phyloP scores from a whole-genome alignment of 2,329 filamentous ascomycete genomes.

The Hypoxylon sp. region DNA sequence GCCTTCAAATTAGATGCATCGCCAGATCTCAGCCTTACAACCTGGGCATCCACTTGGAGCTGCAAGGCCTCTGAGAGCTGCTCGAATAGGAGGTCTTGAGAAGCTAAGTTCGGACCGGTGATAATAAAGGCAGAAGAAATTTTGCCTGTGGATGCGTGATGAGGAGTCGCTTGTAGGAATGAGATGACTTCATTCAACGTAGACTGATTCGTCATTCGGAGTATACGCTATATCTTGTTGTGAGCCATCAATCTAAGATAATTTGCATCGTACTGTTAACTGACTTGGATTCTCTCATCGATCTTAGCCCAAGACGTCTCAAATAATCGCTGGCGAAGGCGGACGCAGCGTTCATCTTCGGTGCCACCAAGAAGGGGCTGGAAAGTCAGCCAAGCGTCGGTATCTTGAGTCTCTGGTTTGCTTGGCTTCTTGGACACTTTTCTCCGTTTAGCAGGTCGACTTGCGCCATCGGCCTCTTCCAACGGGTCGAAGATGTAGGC shows the following conservation, averaged over 20 bases:
- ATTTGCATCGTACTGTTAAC: constrained; percentile 56
- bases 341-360: constrained; percentile 63
- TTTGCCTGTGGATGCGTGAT: constrained; percentile 56
- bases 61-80: constrained; percentile 73
- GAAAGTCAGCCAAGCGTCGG: constrained; percentile 54
- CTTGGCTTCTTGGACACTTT: constrained; percentile 61
- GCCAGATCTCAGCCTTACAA: constrained; percentile 76
- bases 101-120: constrained; percentile 82
- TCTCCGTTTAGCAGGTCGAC: constrained; percentile 68
- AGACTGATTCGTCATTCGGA: constrained; percentile 70
- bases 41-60: constrained; percentile 62
- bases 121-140: constrained; percentile 79
- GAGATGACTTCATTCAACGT: constrained; percentile 69
- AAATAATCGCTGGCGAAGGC: constrained; percentile 70
- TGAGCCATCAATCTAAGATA: constrained; percentile 13
- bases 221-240: constrained; percentile 59
- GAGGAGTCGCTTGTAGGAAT: constrained; percentile 62
- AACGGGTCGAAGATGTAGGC: constrained; percentile 73
- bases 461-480: constrained; percentile 49
- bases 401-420: constrained; percentile 34
- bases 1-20: constrained; percentile 82
- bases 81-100: constrained; percentile 79
- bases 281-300: constrained; percentile 67
- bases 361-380: constrained; percentile 66
- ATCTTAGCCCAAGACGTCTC: constrained; percentile 73